Evolutionary conservation across 2,329 filamentous ascomycete species (phyloP), one percentile per base, ranked within the genome.

Genomic region (Neonectria punicea): DNA sequence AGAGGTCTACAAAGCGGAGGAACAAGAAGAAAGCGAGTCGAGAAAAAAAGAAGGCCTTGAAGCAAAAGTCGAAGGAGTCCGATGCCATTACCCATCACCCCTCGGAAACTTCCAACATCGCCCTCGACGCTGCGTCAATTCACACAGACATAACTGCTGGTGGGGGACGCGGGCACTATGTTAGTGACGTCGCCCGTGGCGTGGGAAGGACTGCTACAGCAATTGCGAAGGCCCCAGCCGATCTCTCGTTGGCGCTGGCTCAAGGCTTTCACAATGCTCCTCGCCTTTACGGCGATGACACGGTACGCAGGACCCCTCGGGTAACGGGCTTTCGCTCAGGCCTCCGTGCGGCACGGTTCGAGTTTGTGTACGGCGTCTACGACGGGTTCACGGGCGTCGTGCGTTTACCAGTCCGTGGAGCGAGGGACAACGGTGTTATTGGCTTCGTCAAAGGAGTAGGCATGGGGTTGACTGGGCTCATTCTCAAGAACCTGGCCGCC

Each of bases 261-360:
- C 89, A 92, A 73, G 90, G 90, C 1, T 92, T 92, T 67, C 90
- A 92, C 75, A 92, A 92, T 68, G 89, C 89, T 0, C 90, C 90
- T 1, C 85, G 89, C 2, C 81, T 93, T 0, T 93, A 92, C 69
- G 90, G 90, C 14, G 90, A 93, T 70, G 85, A 88, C 53, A 92
- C 90, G 1, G 90, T 93, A 2, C 85, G 90, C 4, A 84, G 85
- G 2, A 88, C 89, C 1, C 84, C 84, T 1, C 84, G 88, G 8
- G 86, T 92, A 46, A 92, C 89, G 1, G 90, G 89, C 2, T 84
- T 92, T 62, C 82, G 84, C 54, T 91, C 89, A 2, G 90, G 90
- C 1, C 79, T 89, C 10, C 83, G 82, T 41, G 90, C 89, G 0
- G 89, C 89, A 0, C 81, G 88, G 6, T 80, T 85, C 63, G 90